These are phyloP conservation scores for Berberis vulgaris DNA, from an alignment of 164 flowering plant species.

Conservation along the genomic window DNA sequence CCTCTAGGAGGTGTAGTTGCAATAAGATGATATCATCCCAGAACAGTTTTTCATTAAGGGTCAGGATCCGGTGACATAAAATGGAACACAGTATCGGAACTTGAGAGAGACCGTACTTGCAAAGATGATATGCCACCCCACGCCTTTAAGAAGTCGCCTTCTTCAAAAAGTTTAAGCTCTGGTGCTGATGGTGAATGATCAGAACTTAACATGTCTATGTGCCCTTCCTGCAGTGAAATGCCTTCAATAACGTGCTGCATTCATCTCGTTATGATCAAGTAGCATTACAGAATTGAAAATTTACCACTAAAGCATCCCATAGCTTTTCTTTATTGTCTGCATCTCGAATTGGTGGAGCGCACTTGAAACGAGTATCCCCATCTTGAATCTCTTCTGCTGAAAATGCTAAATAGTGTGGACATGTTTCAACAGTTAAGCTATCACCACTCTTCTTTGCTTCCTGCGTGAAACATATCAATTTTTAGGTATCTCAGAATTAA, in stretches of 20 bases:
- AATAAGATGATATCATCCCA: too few species aligned
- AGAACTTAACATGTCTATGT: conserved; percentile 20
- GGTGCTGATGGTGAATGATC: too few species aligned
- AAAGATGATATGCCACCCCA: too few species aligned
- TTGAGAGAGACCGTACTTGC: too few species aligned
- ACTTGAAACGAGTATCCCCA: conserved; percentile 95
- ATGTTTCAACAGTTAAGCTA: conserved; percentile 86
- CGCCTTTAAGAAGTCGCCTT: too few species aligned
- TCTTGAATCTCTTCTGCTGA: conserved; percentile 85
- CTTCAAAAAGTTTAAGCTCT: too few species aligned
- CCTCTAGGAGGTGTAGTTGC: too few species aligned
- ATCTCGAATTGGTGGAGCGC: conserved; percentile 92
- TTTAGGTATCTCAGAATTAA: neutral
- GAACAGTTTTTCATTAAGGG: too few species aligned
- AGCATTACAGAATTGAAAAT: neutral
- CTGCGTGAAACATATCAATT: conserved; percentile 25
- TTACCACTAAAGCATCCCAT: conserved; percentile 83
- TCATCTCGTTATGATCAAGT: neutral
- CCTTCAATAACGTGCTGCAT: conserved; percentile 1
- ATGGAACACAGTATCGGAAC: too few species aligned
- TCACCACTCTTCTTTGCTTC: conserved; percentile 71
- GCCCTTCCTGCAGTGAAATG: conserved; percentile 50
- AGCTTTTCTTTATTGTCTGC: conserved; percentile 61
- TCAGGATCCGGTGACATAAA: too few species aligned
- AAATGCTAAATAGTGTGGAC: conserved; percentile 94